Evolutionary conservation across 2,329 filamentous ascomycete genomes (phyloP).

Genomic region (Talaromyces sp.): DNA sequence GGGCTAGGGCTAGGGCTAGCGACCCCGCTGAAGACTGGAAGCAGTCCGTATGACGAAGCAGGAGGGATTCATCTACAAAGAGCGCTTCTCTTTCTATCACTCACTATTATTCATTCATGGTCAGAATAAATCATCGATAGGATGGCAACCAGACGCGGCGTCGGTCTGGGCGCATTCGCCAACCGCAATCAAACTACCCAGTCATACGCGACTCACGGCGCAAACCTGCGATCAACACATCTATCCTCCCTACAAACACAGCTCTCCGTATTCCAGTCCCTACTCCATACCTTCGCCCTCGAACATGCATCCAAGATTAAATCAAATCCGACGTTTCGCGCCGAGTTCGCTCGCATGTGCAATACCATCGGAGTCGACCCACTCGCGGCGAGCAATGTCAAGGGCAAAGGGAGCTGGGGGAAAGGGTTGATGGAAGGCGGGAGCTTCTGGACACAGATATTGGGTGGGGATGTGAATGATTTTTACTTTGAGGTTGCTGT

Average conservation of each 20-base stretch:
- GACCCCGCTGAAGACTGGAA: not conserved
- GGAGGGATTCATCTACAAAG: not conserved
- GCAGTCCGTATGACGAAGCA: slow-evolving; percentile 10
- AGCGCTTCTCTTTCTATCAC: not conserved
- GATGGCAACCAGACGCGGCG: slow-evolving; percentile 54
- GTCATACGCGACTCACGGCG: slow-evolving; percentile 87
- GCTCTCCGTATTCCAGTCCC: slow-evolving; percentile 89
- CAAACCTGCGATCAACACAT: slow-evolving; percentile 76
- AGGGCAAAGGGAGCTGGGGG: slow-evolving; percentile 38
- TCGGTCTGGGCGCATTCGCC: slow-evolving; percentile 86
- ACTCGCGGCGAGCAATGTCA: slow-evolving; percentile 61
- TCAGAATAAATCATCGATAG: not conserved
- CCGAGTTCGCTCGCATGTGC: slow-evolving; percentile 98
- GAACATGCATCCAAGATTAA: slow-evolving; percentile 95
- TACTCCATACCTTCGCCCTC: slow-evolving; percentile 89
- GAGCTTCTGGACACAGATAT: slow-evolving; percentile 86
- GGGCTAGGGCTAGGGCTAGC: slow-evolving; percentile 18
- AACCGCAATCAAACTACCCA: slow-evolving; percentile 77
- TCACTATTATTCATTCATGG: not conserved
- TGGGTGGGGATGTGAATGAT: slow-evolving; percentile 88
- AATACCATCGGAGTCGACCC: slow-evolving; percentile 94
- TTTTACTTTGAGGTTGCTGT: slow-evolving; percentile 98
- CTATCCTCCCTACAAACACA: slow-evolving; percentile 83
- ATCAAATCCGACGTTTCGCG: slow-evolving; percentile 88
- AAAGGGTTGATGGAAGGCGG: slow-evolving; percentile 45